These are phyloP conservation scores for Corylus heterophylla DNA, from an alignment of 306 rosid genomes.

Conservation along the genomic window DNA sequence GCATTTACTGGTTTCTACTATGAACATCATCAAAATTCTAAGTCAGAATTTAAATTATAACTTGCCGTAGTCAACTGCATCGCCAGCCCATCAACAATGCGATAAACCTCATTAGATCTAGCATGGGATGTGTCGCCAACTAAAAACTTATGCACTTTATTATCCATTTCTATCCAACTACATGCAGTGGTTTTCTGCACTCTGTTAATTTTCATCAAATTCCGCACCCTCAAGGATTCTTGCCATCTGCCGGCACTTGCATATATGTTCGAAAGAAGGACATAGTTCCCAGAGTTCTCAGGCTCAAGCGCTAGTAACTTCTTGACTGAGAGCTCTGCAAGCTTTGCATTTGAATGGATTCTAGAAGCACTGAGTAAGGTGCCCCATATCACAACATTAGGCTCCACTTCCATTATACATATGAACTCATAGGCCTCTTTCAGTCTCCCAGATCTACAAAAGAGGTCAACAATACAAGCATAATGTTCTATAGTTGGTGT, in stretches of 20 bases:
- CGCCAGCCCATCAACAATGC: not conserved
- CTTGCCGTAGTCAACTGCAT: not conserved
- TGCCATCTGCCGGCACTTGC: slow-evolving; percentile 4
- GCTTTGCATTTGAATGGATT: not conserved
- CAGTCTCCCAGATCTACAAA: slow-evolving; percentile 7
- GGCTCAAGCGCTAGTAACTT: not conserved
- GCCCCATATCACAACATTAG: slow-evolving; percentile 8
- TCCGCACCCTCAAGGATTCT: not conserved
- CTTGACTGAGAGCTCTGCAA: not conserved
- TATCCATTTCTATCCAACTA: slow-evolving; percentile 6
- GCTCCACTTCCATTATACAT: not conserved
- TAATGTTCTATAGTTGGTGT: slow-evolving; percentile 6
- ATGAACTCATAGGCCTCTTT: slow-evolving; percentile 1
- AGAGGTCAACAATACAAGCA: slow-evolving; percentile 10
- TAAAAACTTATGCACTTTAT: not conserved
- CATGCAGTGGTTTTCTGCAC: not conserved
- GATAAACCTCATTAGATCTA: not conserved
- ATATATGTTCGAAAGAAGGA: slow-evolving; percentile 8
- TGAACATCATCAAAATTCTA: not conserved
- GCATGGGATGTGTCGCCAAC: slow-evolving; percentile 7
- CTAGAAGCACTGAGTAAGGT: slow-evolving; percentile 4
- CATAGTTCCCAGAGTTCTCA: not conserved
- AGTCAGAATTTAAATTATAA: not conserved
- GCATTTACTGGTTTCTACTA: not conserved
- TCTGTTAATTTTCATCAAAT: not conserved